Evolutionary conservation across 1,139 yeast species (phyloP), one percentile per base, ranked within the genome.

Genomic region (Yamadazyma diospyri): DNA sequence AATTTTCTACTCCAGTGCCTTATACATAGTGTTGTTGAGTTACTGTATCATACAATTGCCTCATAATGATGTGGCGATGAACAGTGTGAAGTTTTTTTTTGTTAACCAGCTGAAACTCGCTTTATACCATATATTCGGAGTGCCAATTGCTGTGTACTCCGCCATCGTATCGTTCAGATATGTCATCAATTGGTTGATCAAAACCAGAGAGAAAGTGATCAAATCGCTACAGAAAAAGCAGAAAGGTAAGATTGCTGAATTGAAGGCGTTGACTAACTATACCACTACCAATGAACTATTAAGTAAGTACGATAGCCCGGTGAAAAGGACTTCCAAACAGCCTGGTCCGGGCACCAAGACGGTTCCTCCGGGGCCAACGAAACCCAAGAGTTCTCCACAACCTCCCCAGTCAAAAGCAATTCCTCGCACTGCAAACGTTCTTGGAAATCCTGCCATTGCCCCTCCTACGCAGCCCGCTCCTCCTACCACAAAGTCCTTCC

Each of bases 241-340:
- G 42, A 63, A 67, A 38, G 65, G 63, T 19, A 81, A 82, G 55
- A 71, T 89, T 31, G 81, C 78, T 13, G 88, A 83, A 38, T 66
- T 89, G 57, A 89, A 89, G 57, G 76, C 78, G 39, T 69, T 76
- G 46, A 85, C 96, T 15, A 84, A 85, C 47, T 92, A 79, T 56
- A 76, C 82, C 47, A 72, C 81, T 14, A 86, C 97, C 1, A 79
- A 77, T 53, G 79, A 84, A 11, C 65, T 89, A 36, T 61, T 92
- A 32, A 75, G 70, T 35, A 69, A 88, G 46, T 88, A 78, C 48
- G 78, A 77, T 16, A 26, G 16, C 16, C n/a, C n/a, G n/a, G 9
- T 5, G 12, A 25, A 25, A 25, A 14, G 19, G 4, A 7, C 10
- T 6, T 18, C 20, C 6, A 18, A 18, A 18, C 8, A 18, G 8